A percentile compares a stretch with the other conserved stretches of the same genome.
These are phyloP conservation scores for Trifolium fragiferum DNA, from an alignment of 306 rosid genomes.

Conservation along the genomic window DNA sequence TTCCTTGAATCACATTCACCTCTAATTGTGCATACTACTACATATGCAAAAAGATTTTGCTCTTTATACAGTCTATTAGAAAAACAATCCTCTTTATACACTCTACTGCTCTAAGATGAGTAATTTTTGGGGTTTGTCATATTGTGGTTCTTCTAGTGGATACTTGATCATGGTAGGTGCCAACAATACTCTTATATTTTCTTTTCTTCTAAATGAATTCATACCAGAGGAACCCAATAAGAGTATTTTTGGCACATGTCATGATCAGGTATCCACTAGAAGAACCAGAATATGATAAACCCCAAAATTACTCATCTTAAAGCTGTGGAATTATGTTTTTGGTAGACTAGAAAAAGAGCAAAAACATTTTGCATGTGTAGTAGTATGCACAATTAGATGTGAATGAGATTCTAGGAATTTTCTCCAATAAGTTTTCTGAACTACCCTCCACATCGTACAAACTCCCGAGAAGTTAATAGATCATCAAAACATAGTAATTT, in stretches of 20 bases:
- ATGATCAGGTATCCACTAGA: constrained; percentile 33
- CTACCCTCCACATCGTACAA: too few relatives aligned
- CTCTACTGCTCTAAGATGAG: neutral
- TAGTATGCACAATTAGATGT: too few relatives aligned
- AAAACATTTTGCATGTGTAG: neutral
- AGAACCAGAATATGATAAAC: neutral
- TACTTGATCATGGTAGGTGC: neutral
- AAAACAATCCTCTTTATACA: too few relatives aligned
- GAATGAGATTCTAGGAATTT: too few relatives aligned
- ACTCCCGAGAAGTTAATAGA: neutral
- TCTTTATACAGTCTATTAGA: neutral
- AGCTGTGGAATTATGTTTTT: neutral
- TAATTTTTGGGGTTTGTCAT: neutral
- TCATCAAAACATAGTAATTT: too few relatives aligned
- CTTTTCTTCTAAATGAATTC: constrained; percentile 28
- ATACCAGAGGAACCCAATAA: too few relatives aligned
- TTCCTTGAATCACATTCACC: neutral
- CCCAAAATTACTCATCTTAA: neutral
- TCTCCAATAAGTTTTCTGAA: too few relatives aligned
- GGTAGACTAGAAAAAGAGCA: neutral
- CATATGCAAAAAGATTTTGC: neutral
- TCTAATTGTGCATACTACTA: neutral
- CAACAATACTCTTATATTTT: too few relatives aligned
- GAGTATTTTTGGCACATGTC: neutral
- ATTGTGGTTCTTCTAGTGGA: constrained; percentile 30